A percentile compares a stretch with the other conserved stretches of the same genome.
Conservation (phyloP, 1,139 yeast species). For the Diutina mesorugosa region DNA sequence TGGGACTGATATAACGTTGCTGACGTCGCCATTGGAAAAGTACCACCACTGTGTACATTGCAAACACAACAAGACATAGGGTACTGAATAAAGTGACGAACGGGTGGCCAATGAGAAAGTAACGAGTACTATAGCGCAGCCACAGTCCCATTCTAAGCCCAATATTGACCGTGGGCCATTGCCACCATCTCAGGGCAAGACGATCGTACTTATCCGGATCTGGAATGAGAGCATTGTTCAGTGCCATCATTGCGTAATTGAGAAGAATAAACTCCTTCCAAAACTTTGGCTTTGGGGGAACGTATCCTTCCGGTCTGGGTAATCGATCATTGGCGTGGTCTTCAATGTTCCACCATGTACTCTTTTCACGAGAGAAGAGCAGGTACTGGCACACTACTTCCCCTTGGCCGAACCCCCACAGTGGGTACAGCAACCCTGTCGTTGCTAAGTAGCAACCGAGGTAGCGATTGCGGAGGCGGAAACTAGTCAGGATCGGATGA, state of each 20-base stretch:
- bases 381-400: conserved; percentile 59
- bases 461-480: conserved; percentile 46
- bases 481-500: conserved; percentile 62
- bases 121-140: conserved; percentile 35
- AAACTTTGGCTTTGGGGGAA: conserved; percentile 56
- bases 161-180: conserved; percentile 55
- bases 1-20: conserved; percentile 6
- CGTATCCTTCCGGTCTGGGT: conserved; percentile 26
- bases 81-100: conserved; percentile 52
- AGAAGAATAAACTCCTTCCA: conserved; percentile 59
- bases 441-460: conserved; percentile 68
- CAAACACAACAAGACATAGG: conserved; percentile 9
- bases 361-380: conserved; percentile 39
- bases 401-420: conserved; percentile 77
- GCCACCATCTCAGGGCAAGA: conserved; percentile 66
- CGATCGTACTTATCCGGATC: conserved; percentile 56
- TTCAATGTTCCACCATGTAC: conserved; percentile 77
- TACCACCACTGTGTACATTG: conserved; percentile 10
- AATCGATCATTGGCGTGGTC: conserved; percentile 41
- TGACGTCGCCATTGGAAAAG: conserved; percentile 25
- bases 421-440: conserved; percentile 57
- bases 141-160: conserved; percentile 68
- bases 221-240: conserved; percentile 65
- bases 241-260: conserved; percentile 69
- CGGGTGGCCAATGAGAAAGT: conserved; percentile 56